Conservation (phyloP, 23 red algal genomes). For the Gracilaria domingensis region DNA sequence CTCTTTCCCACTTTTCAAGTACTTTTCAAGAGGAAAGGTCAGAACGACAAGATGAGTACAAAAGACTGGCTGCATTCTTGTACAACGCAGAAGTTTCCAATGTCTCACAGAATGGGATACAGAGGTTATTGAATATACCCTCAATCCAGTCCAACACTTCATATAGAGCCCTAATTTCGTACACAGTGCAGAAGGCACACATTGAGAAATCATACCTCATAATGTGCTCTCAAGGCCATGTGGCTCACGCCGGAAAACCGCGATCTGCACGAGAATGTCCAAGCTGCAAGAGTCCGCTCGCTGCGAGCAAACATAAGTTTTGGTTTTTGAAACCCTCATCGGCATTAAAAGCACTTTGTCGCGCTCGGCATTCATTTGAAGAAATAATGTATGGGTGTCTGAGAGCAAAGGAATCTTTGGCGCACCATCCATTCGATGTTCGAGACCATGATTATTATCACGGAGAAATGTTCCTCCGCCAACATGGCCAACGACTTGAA, state of each 20-base stretch:
- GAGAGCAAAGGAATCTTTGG: background rate
- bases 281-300: background rate
- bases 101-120: no score
- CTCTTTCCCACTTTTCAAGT: no score
- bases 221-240: background rate
- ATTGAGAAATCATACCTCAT: background rate
- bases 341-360: background rate
- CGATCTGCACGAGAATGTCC: background rate
- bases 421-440: background rate
- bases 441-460: conserved; percentile 11
- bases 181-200: background rate
- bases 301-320: background rate
- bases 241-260: background rate
- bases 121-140: no score
- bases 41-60: no score
- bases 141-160: background rate
- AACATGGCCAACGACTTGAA: background rate
- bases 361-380: background rate
- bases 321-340: conserved; percentile 20
- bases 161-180: no score
- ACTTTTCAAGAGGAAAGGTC: no score
- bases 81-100: no score
- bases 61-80: no score
- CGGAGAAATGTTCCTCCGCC: background rate
- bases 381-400: background rate